Conservation (phyloP, 2,329 filamentous ascomycete genomes). For the Xylaria multiplex region DNA sequence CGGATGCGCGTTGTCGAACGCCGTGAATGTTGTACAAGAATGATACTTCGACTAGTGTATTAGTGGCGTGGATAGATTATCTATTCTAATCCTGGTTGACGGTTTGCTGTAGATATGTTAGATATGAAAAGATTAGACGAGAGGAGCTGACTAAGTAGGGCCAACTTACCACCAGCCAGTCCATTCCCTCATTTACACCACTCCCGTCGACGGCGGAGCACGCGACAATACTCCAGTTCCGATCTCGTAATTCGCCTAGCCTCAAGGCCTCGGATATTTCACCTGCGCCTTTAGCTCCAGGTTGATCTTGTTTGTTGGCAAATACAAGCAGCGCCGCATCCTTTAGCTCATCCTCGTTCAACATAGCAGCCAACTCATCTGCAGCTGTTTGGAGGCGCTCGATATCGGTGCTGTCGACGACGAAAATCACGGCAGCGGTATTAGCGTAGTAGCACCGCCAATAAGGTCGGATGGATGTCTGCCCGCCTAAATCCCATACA, state of each 20-base stretch:
- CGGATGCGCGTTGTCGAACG: conserved; percentile 52
- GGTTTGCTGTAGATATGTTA: conserved; percentile 37
- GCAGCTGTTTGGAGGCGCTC: conserved; percentile 91
- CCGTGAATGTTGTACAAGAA: conserved; percentile 35
- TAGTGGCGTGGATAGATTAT: not conserved
- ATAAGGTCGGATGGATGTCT: conserved; percentile 98
- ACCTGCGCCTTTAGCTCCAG: conserved; percentile 92
- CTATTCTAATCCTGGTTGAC: conserved; percentile 37
- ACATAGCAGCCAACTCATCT: conserved; percentile 92
- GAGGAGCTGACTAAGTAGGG: not conserved
- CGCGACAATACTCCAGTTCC: conserved; percentile 99
- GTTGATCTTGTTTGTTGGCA: conserved; percentile 99
- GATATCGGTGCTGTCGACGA: conserved; percentile 97
- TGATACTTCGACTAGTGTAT: conserved; percentile 23
- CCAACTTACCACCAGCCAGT: conserved; percentile 87
- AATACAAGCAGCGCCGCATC: conserved; percentile 94
- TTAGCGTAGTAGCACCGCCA: conserved; percentile 99
- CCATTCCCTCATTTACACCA: conserved; percentile 97
- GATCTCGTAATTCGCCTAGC: conserved; percentile 88
- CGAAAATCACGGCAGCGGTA: conserved; percentile 97
- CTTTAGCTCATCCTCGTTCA: conserved; percentile 95
- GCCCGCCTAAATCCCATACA: conserved; percentile 97
- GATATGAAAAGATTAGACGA: not conserved
- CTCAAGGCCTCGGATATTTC: conserved; percentile 95
- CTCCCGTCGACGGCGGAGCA: conserved; percentile 96